Percentiles rank a stretch among this genome's conserved stretches.
Evolutionary conservation across 202 grass and related monocot species (phyloP).

Genomic region (Dendrocalamus latiflorus): DNA sequence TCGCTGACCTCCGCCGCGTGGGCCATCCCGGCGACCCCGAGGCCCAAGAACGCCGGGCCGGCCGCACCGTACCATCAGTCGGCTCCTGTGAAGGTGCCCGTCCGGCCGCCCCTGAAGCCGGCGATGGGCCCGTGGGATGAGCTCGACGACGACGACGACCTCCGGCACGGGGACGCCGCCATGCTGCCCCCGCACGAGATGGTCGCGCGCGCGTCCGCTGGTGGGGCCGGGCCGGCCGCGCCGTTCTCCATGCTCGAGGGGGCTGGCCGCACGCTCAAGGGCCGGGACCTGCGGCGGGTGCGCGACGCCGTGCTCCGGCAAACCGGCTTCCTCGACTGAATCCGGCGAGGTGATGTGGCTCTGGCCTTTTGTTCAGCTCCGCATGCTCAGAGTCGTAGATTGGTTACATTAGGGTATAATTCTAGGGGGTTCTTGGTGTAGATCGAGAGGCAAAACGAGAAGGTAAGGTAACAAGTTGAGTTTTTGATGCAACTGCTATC

Average conservation of each 20-base stretch:
- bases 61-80: conserved; percentile 46
- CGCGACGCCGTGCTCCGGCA: conserved; percentile 55
- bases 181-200: conserved; percentile 66
- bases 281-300: conserved; percentile 50
- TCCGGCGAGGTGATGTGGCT: conserved; percentile 31
- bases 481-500: conserved; percentile 34
- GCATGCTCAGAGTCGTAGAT: conserved; percentile 30
- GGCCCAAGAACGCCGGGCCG: background rate
- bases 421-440: conserved; percentile 32
- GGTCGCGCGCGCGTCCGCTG: conserved; percentile 41
- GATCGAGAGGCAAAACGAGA: conserved; percentile 13
- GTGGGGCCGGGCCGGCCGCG: conserved; percentile 19
- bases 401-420: conserved; percentile 25
- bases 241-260: conserved; percentile 65
- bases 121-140: conserved; percentile 28
- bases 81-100: conserved; percentile 54
- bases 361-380: conserved; percentile 25
- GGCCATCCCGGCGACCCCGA: conserved; percentile 25
- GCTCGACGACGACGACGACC: conserved; percentile 24
- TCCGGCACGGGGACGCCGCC: conserved; percentile 33
- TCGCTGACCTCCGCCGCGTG: conserved; percentile 25
- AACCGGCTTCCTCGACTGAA: conserved; percentile 55
- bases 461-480: conserved; percentile 27
- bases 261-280: conserved; percentile 55
- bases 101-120: conserved; percentile 25